phyloP scores from a whole-genome alignment of 2,329 filamentous ascomycete species.

The Penicillium sp. region DNA sequence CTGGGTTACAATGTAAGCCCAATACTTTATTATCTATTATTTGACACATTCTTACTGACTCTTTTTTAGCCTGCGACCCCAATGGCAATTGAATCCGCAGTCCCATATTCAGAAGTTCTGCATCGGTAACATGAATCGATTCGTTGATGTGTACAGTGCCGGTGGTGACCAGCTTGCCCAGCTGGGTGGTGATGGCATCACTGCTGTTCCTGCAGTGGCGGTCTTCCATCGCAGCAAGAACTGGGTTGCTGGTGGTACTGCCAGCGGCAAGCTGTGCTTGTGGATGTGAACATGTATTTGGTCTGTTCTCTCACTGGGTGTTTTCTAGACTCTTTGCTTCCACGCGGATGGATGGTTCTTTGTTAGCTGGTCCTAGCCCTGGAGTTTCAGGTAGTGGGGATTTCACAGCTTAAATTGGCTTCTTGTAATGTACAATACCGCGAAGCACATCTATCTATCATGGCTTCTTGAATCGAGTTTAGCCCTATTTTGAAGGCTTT shows the following conservation, averaged over 20 bases:
- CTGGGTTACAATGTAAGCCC: constrained; percentile 79
- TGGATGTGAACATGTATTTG: constrained; percentile 64
- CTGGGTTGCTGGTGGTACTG: constrained; percentile 91
- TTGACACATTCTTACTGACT: neutral
- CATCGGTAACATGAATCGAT: constrained; percentile 97
- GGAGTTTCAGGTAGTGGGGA: neutral
- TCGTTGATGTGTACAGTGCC: constrained; percentile 84
- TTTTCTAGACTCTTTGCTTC: neutral
- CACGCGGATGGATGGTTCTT: neutral
- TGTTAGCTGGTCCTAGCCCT: neutral
- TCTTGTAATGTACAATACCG: neutral
- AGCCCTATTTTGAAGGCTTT: neutral
- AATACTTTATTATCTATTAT: constrained; percentile 22
- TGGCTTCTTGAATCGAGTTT: neutral
- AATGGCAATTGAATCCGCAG: constrained; percentile 81
- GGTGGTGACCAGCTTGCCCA: constrained; percentile 86
- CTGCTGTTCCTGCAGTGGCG: constrained; percentile 88
- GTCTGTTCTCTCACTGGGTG: neutral
- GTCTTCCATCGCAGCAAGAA: constrained; percentile 84
- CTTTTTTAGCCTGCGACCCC: constrained; percentile 64
- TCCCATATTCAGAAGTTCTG: constrained; percentile 84
- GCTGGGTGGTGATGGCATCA: constrained; percentile 84
- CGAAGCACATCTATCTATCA: neutral
- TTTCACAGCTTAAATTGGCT: neutral
- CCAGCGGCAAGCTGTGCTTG: constrained; percentile 86